Conservation (phyloP, 169 alveolate species). For the Plasmodium cynomolgi region DNA sequence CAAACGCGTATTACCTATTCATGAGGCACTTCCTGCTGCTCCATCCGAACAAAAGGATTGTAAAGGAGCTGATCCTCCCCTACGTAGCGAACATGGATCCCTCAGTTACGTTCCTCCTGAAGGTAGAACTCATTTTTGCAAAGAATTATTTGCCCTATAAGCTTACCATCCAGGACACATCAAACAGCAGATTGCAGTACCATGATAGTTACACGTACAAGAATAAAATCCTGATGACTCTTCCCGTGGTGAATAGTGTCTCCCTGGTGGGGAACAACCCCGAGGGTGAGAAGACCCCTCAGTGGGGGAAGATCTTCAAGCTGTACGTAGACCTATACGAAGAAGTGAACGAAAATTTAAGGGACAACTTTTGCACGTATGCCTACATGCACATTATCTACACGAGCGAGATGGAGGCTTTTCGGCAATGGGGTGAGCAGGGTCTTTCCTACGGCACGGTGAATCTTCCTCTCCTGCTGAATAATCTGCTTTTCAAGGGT, state of each 20-base stretch:
- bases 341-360: slow-evolving; percentile 15
- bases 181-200: not conserved
- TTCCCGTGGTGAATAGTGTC: slow-evolving; percentile 9
- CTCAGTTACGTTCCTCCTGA: slow-evolving; percentile 3
- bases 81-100: not conserved
- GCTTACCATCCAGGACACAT: not conserved
- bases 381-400: slow-evolving; percentile 36
- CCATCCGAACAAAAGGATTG: not conserved
- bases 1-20: slow-evolving; percentile 16
- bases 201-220: slow-evolving; percentile 29
- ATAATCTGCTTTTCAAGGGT: slow-evolving; percentile 5
- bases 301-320: not conserved
- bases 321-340: slow-evolving; percentile 34
- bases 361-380: slow-evolving; percentile 22
- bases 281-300: not conserved
- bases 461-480: slow-evolving; percentile 16
- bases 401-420: not conserved
- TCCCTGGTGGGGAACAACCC: not conserved
- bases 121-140: slow-evolving; percentile 25
- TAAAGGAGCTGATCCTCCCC: slow-evolving; percentile 34
- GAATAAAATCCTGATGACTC: slow-evolving; percentile 27
- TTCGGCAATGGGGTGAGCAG: not conserved
- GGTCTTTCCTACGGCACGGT: not conserved
- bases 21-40: slow-evolving; percentile 12
- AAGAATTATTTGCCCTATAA: slow-evolving; percentile 38